Percentiles rank a stretch among this genome's conserved stretches.
phyloP scores from a whole-genome alignment of 1,284 basidiomycete species.

The Takashimella koratensis region DNA sequence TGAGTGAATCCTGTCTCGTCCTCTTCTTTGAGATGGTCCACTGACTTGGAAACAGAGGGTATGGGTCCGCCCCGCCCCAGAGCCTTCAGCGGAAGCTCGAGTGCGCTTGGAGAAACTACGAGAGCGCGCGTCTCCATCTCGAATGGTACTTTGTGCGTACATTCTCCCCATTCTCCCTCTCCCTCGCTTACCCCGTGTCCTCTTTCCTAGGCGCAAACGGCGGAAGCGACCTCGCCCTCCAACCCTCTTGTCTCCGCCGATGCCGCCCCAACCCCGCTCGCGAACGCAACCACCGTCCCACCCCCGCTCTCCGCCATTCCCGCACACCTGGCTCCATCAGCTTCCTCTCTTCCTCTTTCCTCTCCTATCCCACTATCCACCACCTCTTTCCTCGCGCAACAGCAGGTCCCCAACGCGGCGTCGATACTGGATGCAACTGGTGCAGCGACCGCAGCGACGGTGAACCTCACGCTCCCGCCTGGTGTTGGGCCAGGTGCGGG shows the following conservation, averaged over 20 bases:
- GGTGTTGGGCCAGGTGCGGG: background rate
- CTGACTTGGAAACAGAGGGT: conserved; percentile 5
- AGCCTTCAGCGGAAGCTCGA: conserved; percentile 22
- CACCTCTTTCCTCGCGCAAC: conserved; percentile 18
- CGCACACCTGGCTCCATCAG: conserved; percentile 7
- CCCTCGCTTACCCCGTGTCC: conserved; percentile 3
- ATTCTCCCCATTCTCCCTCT: background rate
- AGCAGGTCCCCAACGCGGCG: conserved; percentile 1
- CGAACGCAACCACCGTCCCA: conserved; percentile 2
- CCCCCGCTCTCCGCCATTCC: conserved; percentile 2
- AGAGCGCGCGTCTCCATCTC: conserved; percentile 25
- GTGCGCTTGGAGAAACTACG: conserved; percentile 27
- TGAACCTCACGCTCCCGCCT: background rate
- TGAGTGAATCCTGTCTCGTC: too few relatives aligned
- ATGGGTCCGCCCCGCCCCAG: conserved; percentile 10
- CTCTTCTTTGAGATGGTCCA: too few relatives aligned
- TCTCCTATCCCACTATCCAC: conserved; percentile 24
- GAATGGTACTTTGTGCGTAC: conserved; percentile 28
- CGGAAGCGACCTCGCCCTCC: conserved; percentile 12
- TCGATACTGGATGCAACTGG: conserved; percentile 8
- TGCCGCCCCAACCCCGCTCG: conserved; percentile 14
- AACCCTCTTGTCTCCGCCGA: conserved; percentile 13
- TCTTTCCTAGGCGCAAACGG: conserved; percentile 15
- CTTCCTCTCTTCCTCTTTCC: conserved; percentile 7
- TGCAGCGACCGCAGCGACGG: background rate